phyloP scores from a whole-genome alignment of 2,329 filamentous ascomycete species.

The Penicillium sp. region DNA sequence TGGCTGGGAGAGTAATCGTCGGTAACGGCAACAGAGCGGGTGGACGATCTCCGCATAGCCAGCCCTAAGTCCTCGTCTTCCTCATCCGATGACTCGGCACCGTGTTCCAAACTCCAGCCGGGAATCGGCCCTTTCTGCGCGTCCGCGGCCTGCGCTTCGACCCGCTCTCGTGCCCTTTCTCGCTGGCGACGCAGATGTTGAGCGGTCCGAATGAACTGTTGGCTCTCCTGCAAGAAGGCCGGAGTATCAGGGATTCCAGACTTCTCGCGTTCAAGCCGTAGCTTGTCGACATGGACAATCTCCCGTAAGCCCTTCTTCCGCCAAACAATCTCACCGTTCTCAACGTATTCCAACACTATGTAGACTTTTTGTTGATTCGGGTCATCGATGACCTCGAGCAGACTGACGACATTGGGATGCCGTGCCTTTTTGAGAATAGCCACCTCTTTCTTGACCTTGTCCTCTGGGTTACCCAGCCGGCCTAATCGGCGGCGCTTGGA shows the following conservation, averaged over 20 bases:
- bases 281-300: conserved; percentile 76
- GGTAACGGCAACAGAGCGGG: conserved; percentile 35
- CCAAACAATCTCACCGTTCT: conserved; percentile 92
- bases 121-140: conserved; percentile 53
- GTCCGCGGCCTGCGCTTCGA: conserved; percentile 55
- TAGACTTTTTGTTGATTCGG: conserved; percentile 96
- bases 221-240: conserved; percentile 43
- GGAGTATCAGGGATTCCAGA: conserved; percentile 71
- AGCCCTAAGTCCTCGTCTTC: conserved; percentile 39
- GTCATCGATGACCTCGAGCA: conserved; percentile 96
- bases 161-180: conserved; percentile 57
- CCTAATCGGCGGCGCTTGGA: conserved; percentile 92
- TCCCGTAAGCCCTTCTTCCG: conserved; percentile 79
- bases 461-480: conserved; percentile 61
- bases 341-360: conserved; percentile 92
- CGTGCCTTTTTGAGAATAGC: conserved; percentile 97
- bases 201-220: conserved; percentile 39
- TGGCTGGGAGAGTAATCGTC: conserved; percentile 53
- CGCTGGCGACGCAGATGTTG: conserved; percentile 42
- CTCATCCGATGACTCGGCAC: conserved; percentile 52
- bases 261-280: conserved; percentile 67
- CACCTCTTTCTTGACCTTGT: conserved; percentile 86
- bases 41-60: conserved; percentile 31
- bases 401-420: conserved; percentile 91
- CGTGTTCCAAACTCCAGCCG: conserved; percentile 82